Conservation (phyloP, 164 flowering plant genomes). For the Dillenia turbinata region DNA sequence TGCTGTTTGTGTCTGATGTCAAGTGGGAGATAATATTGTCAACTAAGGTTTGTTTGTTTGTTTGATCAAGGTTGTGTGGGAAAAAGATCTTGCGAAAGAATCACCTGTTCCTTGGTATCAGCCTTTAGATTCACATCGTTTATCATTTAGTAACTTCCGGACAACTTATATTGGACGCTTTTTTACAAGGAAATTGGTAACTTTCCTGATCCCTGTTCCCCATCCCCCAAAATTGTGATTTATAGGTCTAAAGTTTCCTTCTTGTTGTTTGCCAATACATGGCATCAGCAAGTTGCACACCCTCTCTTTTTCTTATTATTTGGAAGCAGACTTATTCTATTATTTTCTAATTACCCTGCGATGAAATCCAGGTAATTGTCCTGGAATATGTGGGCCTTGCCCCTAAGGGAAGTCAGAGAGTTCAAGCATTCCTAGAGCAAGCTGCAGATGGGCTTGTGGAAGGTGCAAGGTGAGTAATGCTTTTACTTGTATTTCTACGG, state of each 20-base stretch:
- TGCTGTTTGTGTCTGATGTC: not conserved
- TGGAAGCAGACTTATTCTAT: not conserved
- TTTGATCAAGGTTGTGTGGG: slow-evolving; percentile 68
- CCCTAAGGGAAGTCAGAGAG: slow-evolving; percentile 89
- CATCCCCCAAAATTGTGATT: too few species aligned
- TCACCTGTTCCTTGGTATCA: slow-evolving; percentile 95
- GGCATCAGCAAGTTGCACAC: not conserved
- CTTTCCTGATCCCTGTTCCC: not conserved
- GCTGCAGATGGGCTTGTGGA: slow-evolving; percentile 92
- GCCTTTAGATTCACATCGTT: slow-evolving; percentile 68
- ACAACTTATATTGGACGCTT: slow-evolving; percentile 75
- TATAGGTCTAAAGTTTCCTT: too few species aligned
- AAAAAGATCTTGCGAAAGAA: slow-evolving; percentile 74
- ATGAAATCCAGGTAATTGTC: slow-evolving; percentile 49
- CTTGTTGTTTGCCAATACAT: too few species aligned
- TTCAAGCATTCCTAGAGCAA: slow-evolving; percentile 76
- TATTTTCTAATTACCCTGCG: not conserved
- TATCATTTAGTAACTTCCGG: slow-evolving; percentile 83
- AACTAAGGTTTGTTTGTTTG: not conserved
- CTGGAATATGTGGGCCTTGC: slow-evolving; percentile 80
- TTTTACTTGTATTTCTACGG: not conserved
- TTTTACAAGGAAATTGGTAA: slow-evolving; percentile 85
- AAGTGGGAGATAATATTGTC: not conserved
- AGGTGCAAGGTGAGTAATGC: slow-evolving; percentile 73
- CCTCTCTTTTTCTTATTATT: not conserved